phyloP scores from a whole-genome alignment of 1,284 basidiomycete genomes.

The Malassezia furfur region DNA sequence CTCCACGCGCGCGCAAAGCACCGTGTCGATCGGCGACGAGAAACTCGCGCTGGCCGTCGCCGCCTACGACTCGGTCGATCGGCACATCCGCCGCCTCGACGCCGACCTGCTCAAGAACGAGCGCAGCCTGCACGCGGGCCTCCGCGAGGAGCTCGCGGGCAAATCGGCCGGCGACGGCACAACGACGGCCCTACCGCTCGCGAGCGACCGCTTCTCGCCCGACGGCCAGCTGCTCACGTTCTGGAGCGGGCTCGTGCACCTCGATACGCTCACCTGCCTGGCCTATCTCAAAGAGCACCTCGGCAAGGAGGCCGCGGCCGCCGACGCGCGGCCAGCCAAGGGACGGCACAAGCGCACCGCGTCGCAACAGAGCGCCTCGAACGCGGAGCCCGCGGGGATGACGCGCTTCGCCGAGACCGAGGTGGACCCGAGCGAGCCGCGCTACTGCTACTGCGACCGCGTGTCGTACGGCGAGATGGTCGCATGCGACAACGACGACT shows the following conservation, averaged over 20 bases:
- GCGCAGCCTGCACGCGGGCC: constrained; percentile 29
- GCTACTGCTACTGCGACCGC: constrained; percentile 53
- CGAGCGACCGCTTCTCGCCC: constrained; percentile 8
- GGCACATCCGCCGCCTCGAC: constrained; percentile 53
- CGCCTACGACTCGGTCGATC: constrained; percentile 53
- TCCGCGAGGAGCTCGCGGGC: constrained; percentile 14
- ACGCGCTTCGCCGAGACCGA: constrained; percentile 25
- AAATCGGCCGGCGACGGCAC: not conserved
- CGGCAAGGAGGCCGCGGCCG: not conserved
- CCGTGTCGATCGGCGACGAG: constrained; percentile 46
- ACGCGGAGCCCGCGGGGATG: constrained; percentile 21
- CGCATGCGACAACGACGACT: constrained; percentile 52
- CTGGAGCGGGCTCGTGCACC: constrained; percentile 15
- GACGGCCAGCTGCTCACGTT: constrained; percentile 12
- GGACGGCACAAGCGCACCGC: constrained; percentile 15
- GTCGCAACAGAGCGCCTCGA: constrained; percentile 25
- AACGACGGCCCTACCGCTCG: not conserved
- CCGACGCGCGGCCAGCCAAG: not conserved
- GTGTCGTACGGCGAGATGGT: constrained; percentile 51
- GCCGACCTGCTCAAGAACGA: constrained; percentile 46
- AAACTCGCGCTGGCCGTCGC: constrained; percentile 52
- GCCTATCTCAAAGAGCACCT: constrained; percentile 12
- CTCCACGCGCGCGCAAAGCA: not conserved
- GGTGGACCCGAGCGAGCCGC: constrained; percentile 51
- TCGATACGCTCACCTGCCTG: constrained; percentile 15